These are phyloP conservation scores for Candida silvatica DNA, from an alignment of 805 yeast genomes.

Conservation along the genomic window DNA sequence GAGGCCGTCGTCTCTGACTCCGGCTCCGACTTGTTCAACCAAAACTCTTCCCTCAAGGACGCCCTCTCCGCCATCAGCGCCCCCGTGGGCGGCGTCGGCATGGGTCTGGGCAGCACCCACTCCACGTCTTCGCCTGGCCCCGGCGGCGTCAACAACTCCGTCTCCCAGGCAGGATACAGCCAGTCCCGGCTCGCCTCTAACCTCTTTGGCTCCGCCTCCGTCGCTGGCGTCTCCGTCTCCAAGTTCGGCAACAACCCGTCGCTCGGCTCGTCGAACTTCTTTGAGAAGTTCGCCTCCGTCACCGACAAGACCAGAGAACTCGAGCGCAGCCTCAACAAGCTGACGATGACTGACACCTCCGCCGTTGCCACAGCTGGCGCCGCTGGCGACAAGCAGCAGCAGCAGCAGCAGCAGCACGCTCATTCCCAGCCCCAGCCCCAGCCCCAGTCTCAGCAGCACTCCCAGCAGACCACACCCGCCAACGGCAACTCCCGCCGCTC, in stretches of 20 bases:
- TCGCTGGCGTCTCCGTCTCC: constrained; percentile 35
- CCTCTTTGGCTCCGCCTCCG: constrained; percentile 51
- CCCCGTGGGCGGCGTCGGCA: constrained; percentile 10
- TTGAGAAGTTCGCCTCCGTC: constrained; percentile 55
- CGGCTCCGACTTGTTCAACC: constrained; percentile 21
- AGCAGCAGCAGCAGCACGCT: constrained; percentile 13
- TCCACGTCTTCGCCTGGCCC: neutral
- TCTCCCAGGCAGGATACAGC: constrained; percentile 9
- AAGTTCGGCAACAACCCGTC: constrained; percentile 12
- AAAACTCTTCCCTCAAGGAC: constrained; percentile 16
- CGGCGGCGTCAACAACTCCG: constrained; percentile 11
- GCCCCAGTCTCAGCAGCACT: constrained; percentile 4
- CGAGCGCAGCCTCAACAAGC: constrained; percentile 39
- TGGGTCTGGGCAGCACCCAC: constrained; percentile 4
- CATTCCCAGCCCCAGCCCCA: constrained; percentile 3
- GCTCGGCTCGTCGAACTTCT: constrained; percentile 33
- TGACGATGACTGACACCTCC: constrained; percentile 18
- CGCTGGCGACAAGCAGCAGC: neutral
- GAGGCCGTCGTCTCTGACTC: constrained; percentile 23
- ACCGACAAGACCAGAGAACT: constrained; percentile 66
- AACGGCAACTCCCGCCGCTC: constrained; percentile 10
- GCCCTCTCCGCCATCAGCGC: constrained; percentile 26
- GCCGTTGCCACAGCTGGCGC: constrained; percentile 3
- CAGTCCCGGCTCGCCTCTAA: constrained; percentile 27
- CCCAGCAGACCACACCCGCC: neutral